Conservation (phyloP, 164 flowering plant species). For the Chimonanthus praecox region DNA sequence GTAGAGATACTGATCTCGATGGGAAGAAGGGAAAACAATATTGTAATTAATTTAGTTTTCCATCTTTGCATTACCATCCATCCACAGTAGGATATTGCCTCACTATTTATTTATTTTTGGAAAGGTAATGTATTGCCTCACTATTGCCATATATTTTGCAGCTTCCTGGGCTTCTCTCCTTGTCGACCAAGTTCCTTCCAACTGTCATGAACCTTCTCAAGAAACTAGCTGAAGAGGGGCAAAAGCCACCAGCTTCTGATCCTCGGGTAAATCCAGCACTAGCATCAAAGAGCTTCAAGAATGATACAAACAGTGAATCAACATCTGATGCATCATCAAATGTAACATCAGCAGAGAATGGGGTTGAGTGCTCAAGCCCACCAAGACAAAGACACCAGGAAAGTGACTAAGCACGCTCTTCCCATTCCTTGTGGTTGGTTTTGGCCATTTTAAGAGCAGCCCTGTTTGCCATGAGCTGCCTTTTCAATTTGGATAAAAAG, state of each 20-base stretch:
- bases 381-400: conserved; percentile 36
- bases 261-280: conserved; percentile 37
- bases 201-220: conserved; percentile 84
- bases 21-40: background rate
- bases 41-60: background rate
- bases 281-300: conserved; percentile 24
- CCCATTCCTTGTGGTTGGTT: background rate
- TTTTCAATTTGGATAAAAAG: background rate
- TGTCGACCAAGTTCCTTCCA: conserved; percentile 84
- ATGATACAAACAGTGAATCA: conserved; percentile 18
- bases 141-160: conserved; percentile 20
- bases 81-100: background rate
- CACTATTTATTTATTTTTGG: background rate
- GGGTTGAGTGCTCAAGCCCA: conserved; percentile 47
- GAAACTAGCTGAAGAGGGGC: conserved; percentile 78
- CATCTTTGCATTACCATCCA: background rate
- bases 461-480: background rate
- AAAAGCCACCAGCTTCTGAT: conserved; percentile 23
- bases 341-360: conserved; percentile 33
- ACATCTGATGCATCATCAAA: conserved; percentile 34
- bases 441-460: background rate
- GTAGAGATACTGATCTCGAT: background rate
- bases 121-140: too few species aligned
- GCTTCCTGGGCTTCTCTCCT: conserved; percentile 87
- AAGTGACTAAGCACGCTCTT: background rate